Evolutionary conservation across 495 filamentous ascomycete genomes (phyloP).

Genomic region (Tirmania nivea): DNA sequence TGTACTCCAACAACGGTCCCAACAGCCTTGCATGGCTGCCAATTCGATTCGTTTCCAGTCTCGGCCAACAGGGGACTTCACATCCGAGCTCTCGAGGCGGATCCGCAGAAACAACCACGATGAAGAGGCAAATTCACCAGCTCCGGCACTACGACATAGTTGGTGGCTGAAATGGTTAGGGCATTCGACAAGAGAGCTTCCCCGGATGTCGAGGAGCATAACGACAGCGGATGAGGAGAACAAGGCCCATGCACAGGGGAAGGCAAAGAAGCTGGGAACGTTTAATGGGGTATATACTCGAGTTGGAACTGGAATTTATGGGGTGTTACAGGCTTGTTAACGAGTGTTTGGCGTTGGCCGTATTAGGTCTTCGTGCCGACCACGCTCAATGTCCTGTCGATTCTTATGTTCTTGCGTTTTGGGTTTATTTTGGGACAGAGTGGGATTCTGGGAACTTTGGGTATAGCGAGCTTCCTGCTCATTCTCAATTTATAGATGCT

Average conservation of each 20-base stretch:
- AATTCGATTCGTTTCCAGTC: slow-evolving; percentile 10
- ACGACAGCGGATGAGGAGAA: slow-evolving; percentile 8
- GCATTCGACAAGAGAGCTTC: neutral
- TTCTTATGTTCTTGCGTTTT: slow-evolving; percentile 52
- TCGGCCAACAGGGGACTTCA: slow-evolving; percentile 7
- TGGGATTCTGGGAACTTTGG: slow-evolving; percentile 59
- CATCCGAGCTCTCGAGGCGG: slow-evolving; percentile 9
- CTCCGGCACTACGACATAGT: neutral
- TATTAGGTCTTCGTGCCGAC: slow-evolving; percentile 56
- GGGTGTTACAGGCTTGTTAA: neutral
- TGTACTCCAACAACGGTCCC: too few relatives aligned
- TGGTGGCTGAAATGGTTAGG: slow-evolving; percentile 3
- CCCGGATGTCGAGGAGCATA: neutral
- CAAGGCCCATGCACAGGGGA: neutral
- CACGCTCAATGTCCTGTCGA: slow-evolving; percentile 71
- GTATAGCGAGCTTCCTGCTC: slow-evolving; percentile 22
- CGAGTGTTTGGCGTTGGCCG: neutral
- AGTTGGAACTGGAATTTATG: neutral
- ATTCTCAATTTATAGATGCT: neutral
- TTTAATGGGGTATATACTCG: slow-evolving; percentile 13
- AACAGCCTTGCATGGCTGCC: slow-evolving; percentile 3
- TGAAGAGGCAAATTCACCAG: slow-evolving; percentile 5
- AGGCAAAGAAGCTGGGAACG: slow-evolving; percentile 16
- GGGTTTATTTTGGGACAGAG: slow-evolving; percentile 35
- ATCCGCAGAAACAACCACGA: neutral